Base-by-base conservation (phyloP, 257 asterid species). In the Salvia hispanica region DNA sequence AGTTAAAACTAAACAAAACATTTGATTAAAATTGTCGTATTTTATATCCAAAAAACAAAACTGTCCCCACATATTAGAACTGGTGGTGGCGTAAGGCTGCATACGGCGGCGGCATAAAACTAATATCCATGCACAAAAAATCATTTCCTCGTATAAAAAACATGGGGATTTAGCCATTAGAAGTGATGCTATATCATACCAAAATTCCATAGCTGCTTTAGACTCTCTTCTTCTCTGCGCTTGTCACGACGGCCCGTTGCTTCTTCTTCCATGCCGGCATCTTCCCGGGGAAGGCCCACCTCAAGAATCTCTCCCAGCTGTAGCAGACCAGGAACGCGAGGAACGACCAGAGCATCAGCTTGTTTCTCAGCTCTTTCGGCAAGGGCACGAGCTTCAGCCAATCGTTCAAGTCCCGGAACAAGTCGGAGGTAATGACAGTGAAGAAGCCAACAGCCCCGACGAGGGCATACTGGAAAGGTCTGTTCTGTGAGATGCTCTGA, bases 281-380 rank as follows among this genome's bases (percentile, higher is more conserved):
- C 80, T 86, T 90, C 28, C 98, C 98, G 0, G 97, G 99, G 68
- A 93, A 93, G 2, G 85, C 90, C 99, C 95, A 86, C 83, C 99
- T 81, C 88, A 93, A 72, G 0, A 81, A 67, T 46, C 84, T 81
- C 64, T 93, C 99, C 99, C 99, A 93, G 11, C 78, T 10, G 48
- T 90, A 93, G 76, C 99, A 93, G 39, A 75, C 79, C 4, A 79
- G 7, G 62, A 88, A 90, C 61, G 80, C 86, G 4, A 78, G 73
- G 63, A 83, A 77, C 36, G 99, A 97, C 97, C 95, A 90, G 2
- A 84, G 9, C 80, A 93, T 54, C 66, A 93, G 75, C 92, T 90
- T 88, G 54, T 93, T 82, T 77, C 99, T 93, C 83, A 93, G 75
- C 2, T 79, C 85, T 21, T 31, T 76, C 3, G 99, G 99, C 79